Evolutionary conservation across 345 rosid species (phyloP).

Genomic region (Turnera subulata): DNA sequence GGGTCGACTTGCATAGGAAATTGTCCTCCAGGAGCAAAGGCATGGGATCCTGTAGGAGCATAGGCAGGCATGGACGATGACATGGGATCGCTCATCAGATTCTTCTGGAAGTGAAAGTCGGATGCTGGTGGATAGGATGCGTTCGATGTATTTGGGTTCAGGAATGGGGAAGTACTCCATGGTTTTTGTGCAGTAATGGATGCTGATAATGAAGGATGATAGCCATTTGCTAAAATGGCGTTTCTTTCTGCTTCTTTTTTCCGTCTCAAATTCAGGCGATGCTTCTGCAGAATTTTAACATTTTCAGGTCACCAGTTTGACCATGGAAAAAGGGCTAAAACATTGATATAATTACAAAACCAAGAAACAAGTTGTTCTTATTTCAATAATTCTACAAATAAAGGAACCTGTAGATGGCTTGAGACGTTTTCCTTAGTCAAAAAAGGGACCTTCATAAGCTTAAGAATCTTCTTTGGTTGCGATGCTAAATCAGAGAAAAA

Average conservation of each 20-base stretch:
- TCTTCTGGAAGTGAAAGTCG: too few species aligned
- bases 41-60: too few species aligned
- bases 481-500: slow-evolving; percentile 24
- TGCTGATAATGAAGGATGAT: slow-evolving; percentile 7
- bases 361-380: too few species aligned
- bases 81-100: too few species aligned
- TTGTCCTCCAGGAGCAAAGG: too few species aligned
- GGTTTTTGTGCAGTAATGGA: slow-evolving; percentile 11
- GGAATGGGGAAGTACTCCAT: background rate
- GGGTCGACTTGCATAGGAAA: too few species aligned
- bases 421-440: slow-evolving; percentile 36
- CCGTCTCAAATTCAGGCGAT: slow-evolving; percentile 29
- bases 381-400: background rate
- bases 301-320: background rate
- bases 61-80: too few species aligned
- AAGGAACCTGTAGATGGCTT: slow-evolving; percentile 52
- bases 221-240: slow-evolving; percentile 2
- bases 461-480: slow-evolving; percentile 44
- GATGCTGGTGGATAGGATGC: slow-evolving; percentile 10
- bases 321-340: too few species aligned
- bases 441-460: slow-evolving; percentile 42
- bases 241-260: slow-evolving; percentile 18
- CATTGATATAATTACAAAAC: too few species aligned
- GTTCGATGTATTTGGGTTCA: background rate
- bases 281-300: slow-evolving; percentile 34